Evolutionary conservation across 2,329 filamentous ascomycete genomes (phyloP), one percentile per base, ranked within the genome.

Genomic region (Fusarium sp.): DNA sequence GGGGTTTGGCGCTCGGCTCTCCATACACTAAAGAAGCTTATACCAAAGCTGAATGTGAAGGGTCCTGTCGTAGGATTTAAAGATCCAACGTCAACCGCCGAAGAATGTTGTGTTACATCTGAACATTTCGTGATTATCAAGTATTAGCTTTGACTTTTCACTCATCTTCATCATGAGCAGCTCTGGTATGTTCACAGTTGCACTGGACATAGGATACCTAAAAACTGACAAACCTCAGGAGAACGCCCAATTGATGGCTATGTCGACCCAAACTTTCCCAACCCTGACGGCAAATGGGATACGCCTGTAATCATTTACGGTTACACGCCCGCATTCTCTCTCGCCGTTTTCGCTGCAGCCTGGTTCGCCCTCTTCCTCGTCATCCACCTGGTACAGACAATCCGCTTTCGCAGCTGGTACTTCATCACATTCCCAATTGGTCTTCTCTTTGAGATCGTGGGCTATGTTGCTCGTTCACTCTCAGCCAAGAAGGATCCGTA

Each of bases 181-280:
- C 35, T 53, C 59, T 54, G 70, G 73, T 73, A 60, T 18, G 63
- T 61, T 14, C 12, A 14, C 20, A 24, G 16, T 22, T 26, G 16
- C 18, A 28, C 16, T 16, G 5, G 22, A 22, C 4, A 38, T 20
- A 15, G 6, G 30, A 33, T 24, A 14, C 16, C 7, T 42, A 24
- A 31, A 26, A 39, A 36, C 36, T 66, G 18, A 65, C 60, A 60
- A 59, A 5, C 15, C 36, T 38, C 18, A 58, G 65, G 45, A 61
- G 57, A 65, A n/a, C 62, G 45, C 47, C 63, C 67, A 14, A 66
- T 72, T 22, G 35, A 79, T 62, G 76, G 85, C 70, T 88, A 86
- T 56, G 79, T 87, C 61, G 86, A 89, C 74, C 87, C 86, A 38
- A 82, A 86, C 77, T 88, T 86, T 63, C 85, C 86, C 45, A 86